Conservation (phyloP, 306 rosid species). For the Gastrolobium villosum region DNA sequence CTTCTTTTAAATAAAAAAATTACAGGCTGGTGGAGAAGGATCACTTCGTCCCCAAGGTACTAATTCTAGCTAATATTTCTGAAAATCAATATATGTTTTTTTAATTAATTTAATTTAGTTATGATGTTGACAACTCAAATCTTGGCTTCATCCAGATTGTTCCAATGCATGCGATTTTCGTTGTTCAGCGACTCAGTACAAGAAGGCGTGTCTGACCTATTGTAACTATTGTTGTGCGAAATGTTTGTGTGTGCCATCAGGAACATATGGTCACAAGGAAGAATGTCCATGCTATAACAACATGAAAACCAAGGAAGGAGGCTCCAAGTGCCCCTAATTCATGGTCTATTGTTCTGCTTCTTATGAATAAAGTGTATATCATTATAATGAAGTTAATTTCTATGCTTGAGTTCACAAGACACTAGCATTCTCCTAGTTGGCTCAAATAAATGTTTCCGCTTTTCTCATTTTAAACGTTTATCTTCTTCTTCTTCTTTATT, state of each 20-base stretch:
- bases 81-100: background rate
- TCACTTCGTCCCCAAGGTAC: conserved; percentile 17
- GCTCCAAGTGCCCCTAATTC: conserved; percentile 32
- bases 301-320: conserved; percentile 16
- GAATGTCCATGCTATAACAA: conserved; percentile 38
- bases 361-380: too few relatives aligned
- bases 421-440: too few relatives aligned
- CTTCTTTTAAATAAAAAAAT: background rate
- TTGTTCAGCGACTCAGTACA: background rate
- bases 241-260: conserved; percentile 32
- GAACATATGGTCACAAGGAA: conserved; percentile 30
- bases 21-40: conserved; percentile 44
- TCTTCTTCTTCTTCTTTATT: too few relatives aligned
- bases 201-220: conserved; percentile 6
- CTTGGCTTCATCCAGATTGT: conserved; percentile 7
- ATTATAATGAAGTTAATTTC: too few relatives aligned
- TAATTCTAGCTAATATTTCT: background rate
- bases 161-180: background rate
- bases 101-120: background rate
- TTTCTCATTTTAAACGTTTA: too few relatives aligned
- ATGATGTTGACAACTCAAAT: background rate
- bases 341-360: too few relatives aligned
- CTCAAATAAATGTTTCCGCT: too few relatives aligned
- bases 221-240: conserved; percentile 23
- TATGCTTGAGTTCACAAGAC: too few relatives aligned